Conservation (phyloP, 2,329 filamentous ascomycete species). For the Stemphylium vesicarium region DNA sequence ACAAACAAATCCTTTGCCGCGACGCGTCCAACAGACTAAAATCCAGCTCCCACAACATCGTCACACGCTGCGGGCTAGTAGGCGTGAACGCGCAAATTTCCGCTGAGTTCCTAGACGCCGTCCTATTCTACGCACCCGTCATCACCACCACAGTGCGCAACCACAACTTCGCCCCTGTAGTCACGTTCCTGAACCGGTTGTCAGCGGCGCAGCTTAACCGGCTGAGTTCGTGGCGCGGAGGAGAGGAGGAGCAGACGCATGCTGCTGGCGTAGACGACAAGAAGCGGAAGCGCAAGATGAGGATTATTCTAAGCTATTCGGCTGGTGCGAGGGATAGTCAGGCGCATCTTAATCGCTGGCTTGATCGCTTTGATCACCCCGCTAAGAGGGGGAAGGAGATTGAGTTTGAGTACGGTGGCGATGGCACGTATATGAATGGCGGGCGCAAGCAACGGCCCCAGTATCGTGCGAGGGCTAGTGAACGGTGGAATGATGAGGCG, state of each 20-base stretch:
- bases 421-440: slow-evolving; percentile 3
- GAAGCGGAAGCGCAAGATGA: slow-evolving; percentile 7
- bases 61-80: slow-evolving; percentile 17
- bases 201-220: slow-evolving; percentile 16
- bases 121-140: slow-evolving; percentile 18
- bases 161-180: slow-evolving; percentile 25
- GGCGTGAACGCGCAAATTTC: slow-evolving; percentile 20
- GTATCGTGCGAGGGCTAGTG: background rate
- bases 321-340: slow-evolving; percentile 9
- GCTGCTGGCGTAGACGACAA: background rate
- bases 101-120: slow-evolving; percentile 20
- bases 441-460: slow-evolving; percentile 9
- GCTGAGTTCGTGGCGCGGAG: background rate
- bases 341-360: slow-evolving; percentile 18
- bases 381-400: slow-evolving; percentile 13
- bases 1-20: slow-evolving; percentile 16
- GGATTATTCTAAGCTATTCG: slow-evolving; percentile 10
- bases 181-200: slow-evolving; percentile 24
- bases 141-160: slow-evolving; percentile 21
- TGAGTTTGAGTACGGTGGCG: slow-evolving; percentile 8
- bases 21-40: slow-evolving; percentile 8
- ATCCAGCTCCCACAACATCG: slow-evolving; percentile 4
- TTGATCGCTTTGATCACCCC: slow-evolving; percentile 15
- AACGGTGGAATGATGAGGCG: slow-evolving; percentile 6
- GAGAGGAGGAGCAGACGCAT: background rate